A percentile compares a stretch with the other conserved stretches of the same genome.
Conservation (phyloP, 306 rosid species). For the Lotus japonicus region DNA sequence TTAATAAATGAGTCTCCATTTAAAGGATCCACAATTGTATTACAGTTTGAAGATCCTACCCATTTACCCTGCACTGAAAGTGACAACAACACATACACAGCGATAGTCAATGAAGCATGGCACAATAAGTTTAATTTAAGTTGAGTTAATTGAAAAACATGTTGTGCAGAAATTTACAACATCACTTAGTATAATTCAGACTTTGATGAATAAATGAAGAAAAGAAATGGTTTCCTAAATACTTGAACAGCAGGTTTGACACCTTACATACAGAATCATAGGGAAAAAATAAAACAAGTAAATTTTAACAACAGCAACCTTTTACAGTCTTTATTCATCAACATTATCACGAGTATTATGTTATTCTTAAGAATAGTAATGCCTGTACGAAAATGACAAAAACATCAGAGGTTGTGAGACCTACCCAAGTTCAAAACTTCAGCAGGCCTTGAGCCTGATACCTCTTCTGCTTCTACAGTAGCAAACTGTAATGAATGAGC, state of each 20-base stretch:
- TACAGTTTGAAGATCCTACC: conserved; percentile 57
- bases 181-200: not conserved
- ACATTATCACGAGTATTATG: not conserved
- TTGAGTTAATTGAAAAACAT: not conserved
- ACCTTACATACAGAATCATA: not conserved
- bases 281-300: not conserved
- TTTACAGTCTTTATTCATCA: not conserved
- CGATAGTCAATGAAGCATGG: not conserved
- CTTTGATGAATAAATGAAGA: too few species aligned
- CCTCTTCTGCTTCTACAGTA: conserved; percentile 67
- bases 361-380: not conserved
- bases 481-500: conserved; percentile 54
- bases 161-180: not conserved
- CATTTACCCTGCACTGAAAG: conserved; percentile 94
- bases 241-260: not conserved
- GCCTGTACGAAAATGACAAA: not conserved
- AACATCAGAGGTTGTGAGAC: conserved; percentile 3
- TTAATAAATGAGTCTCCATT: conserved; percentile 93
- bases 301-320: not conserved
- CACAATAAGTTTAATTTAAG: not conserved
- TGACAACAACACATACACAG: conserved; percentile 19
- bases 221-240: not conserved
- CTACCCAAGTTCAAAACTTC: conserved; percentile 86
- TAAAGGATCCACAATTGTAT: conserved; percentile 74
- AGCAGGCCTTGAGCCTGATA: conserved; percentile 79